Percentiles rank a stretch among this genome's conserved stretches.
phyloP scores from a whole-genome alignment of 352 stramenopile species.

The Phytophthora podocarpi region DNA sequence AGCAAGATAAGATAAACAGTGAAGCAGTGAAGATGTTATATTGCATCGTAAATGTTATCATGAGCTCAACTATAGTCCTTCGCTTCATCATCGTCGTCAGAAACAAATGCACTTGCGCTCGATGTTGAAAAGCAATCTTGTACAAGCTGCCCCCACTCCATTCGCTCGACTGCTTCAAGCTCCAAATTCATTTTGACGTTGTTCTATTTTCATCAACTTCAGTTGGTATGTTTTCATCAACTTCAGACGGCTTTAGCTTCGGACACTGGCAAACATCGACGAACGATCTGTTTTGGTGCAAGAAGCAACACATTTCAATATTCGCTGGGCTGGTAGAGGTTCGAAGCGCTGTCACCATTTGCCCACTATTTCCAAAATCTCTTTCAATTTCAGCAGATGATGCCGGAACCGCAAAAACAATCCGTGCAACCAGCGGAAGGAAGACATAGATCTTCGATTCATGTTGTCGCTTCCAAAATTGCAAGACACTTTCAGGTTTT shows the following conservation, averaged over 20 bases:
- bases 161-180: background rate
- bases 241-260: background rate
- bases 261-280: conserved; percentile 5
- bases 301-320: conserved; percentile 3
- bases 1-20: too few species aligned
- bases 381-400: conserved; percentile 4
- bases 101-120: background rate
- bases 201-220: too few species aligned
- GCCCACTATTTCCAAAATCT: background rate
- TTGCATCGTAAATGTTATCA: too few species aligned
- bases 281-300: background rate
- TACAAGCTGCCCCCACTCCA: background rate
- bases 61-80: background rate
- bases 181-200: background rate
- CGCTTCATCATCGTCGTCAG: background rate
- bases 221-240: background rate
- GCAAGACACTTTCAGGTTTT: background rate
- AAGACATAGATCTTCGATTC: background rate
- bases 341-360: background rate
- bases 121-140: background rate
- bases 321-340: background rate
- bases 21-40: too few species aligned
- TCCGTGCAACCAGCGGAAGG: background rate
- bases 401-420: background rate
- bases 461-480: background rate